phyloP scores from a whole-genome alignment of 2,329 filamentous ascomycete species.

The Fonsecaea pugnacius region DNA sequence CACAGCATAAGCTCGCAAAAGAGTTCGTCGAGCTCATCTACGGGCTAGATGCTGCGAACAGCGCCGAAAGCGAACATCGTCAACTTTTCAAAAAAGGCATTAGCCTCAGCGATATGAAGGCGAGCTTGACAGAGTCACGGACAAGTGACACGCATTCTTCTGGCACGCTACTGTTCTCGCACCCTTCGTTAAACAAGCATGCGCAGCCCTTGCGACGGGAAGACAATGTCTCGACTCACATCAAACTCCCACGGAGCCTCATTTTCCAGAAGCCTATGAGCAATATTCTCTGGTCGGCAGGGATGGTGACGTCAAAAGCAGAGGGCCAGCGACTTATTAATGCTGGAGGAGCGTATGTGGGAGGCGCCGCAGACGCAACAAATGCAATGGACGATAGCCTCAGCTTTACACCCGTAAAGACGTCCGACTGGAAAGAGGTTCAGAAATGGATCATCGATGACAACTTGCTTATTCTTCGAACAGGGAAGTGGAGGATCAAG shows the following conservation, averaged over 20 bases:
- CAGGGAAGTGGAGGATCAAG: slow-evolving; percentile 66
- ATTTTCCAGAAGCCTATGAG: slow-evolving; percentile 55
- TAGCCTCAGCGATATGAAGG: slow-evolving; percentile 36
- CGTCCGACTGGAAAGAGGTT: slow-evolving; percentile 48
- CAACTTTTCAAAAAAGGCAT: slow-evolving; percentile 48
- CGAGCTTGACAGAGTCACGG: slow-evolving; percentile 19
- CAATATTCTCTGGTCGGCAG: slow-evolving; percentile 56
- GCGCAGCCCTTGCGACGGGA: slow-evolving; percentile 47
- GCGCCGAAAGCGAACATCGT: slow-evolving; percentile 63
- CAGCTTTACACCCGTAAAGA: slow-evolving; percentile 52
- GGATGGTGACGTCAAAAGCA: slow-evolving; percentile 55
- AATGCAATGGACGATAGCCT: slow-evolving; percentile 51
- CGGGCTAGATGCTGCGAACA: slow-evolving; percentile 66
- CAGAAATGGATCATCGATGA: slow-evolving; percentile 57
- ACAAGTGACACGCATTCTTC: slow-evolving; percentile 13
- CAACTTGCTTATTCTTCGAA: slow-evolving; percentile 58
- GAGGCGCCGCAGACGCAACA: slow-evolving; percentile 46
- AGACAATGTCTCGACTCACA: slow-evolving; percentile 45
- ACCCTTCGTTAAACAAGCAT: slow-evolving; percentile 43
- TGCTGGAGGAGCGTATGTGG: slow-evolving; percentile 58
- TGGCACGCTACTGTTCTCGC: slow-evolving; percentile 20
- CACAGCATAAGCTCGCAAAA: slow-evolving; percentile 80
- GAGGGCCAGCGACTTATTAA: slow-evolving; percentile 58
- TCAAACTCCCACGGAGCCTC: slow-evolving; percentile 56
- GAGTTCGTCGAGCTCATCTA: slow-evolving; percentile 84